Base-by-base conservation (phyloP, 192 early-diverging fungal species). In the Rhizoclosmatium globosum region DNA sequence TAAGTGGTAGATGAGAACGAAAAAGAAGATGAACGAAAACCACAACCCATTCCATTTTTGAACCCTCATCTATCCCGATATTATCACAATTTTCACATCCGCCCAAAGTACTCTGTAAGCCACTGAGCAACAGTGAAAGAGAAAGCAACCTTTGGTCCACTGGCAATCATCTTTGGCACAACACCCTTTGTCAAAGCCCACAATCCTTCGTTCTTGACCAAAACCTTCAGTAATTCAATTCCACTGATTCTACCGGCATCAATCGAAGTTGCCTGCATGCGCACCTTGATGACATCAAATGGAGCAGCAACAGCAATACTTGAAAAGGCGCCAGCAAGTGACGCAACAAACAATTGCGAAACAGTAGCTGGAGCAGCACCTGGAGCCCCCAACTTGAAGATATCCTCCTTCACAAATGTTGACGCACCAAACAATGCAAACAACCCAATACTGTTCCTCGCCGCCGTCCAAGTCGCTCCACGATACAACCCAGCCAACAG, bases 211-310 rank as follows among this genome's bases (percentile, higher is more conserved):
- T 94, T 84, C 79, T 90, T 91, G 67, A 96, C 82, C 90, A 98
- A 91, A 58, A 89, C 87, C 79, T 85, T 86, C 71, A 96, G 81
- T 70, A 98, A 93, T 68, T 87, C 89, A 66, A 91, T 77, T 71
- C 96, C 96, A 47, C 72, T 74, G 13, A 74, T 43, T 68, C 91
- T 89, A 79, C 93, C 92, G 75, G 88, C 86, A 19, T 95, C 95
- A 80, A 95, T 93, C 76, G 94, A 91, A 58, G 93, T 91, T 64
- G 93, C 93, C 85, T 98, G 96, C 83, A 98, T 94, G 64, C 96
- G 92, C n/a, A 94, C 95, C 91, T 98, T 98, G 85, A 98, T 93
- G 15, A 98, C 95, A 84, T 98, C 96, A 80, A 98, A 89, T 7
- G 96, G 96, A 31, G 94, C 93, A 13, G 95, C 94, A 21, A 98